Conservation (phyloP, 176 grass and related monocot species). For the Raddia guianensis region DNA sequence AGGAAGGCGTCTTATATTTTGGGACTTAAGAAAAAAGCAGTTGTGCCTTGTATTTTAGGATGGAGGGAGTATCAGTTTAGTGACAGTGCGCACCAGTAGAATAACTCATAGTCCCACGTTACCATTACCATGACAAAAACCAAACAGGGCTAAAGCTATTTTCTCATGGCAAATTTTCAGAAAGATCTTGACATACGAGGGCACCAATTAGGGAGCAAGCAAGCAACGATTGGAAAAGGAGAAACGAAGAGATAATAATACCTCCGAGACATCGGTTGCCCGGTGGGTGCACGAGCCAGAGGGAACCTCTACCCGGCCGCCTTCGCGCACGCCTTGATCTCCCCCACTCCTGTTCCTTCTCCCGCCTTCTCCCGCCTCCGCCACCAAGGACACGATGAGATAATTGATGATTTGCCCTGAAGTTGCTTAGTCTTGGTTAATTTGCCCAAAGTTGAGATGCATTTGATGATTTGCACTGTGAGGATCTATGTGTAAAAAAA, state of each 20-base stretch:
- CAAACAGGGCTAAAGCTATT: no score
- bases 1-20: no score
- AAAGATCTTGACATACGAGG: neutral
- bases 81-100: neutral
- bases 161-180: no score
- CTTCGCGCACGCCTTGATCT: slow-evolving; percentile 55
- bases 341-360: neutral
- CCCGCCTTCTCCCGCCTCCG: slow-evolving; percentile 10
- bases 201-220: slow-evolving; percentile 19
- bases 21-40: no score
- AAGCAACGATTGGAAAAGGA: neutral
- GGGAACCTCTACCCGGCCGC: slow-evolving; percentile 45
- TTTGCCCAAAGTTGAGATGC: no score
- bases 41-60: no score
- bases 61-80: no score
- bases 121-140: no score
- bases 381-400: neutral
- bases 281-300: slow-evolving; percentile 12
- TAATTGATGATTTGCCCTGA: no score
- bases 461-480: no score
- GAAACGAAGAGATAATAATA: slow-evolving; percentile 18
- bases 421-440: no score
- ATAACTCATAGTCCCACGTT: neutral
- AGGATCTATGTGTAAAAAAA: no score
- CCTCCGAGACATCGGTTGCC: slow-evolving; percentile 39